Percentiles rank a stretch among this genome's conserved stretches.
Evolutionary conservation across 73 alveolate genomes (phyloP).

Genomic region (Diophrys sp.): DNA sequence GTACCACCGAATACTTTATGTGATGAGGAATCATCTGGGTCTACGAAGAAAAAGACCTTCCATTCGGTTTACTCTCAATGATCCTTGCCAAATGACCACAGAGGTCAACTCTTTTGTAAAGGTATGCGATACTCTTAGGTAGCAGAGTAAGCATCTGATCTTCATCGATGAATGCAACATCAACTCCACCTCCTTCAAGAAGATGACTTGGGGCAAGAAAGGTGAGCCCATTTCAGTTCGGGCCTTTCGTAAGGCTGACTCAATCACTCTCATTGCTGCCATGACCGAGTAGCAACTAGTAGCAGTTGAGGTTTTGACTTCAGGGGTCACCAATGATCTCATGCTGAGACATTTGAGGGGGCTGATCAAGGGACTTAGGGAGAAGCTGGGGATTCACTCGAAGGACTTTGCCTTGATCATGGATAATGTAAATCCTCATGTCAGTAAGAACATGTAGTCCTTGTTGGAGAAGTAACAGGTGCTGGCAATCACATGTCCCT

Average conservation of each 20-base stretch:
- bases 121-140: neutral
- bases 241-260: neutral
- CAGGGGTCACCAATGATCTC: neutral
- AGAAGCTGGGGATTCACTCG: neutral
- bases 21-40: neutral
- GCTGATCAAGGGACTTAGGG: neutral
- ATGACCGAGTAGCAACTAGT: neutral
- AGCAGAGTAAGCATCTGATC: neutral
- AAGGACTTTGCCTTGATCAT: neutral
- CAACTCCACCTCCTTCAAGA: neutral
- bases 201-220: neutral
- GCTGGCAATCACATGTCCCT: too few relatives aligned
- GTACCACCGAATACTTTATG: neutral
- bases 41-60: neutral
- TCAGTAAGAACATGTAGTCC: neutral
- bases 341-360: neutral
- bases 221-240: neutral
- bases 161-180: neutral
- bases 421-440: conserved; percentile 1
- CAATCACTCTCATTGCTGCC: neutral
- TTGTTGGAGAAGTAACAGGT: too few relatives aligned
- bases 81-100: neutral
- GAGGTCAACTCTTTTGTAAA: neutral
- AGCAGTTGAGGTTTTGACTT: neutral
- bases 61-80: neutral